Percentiles rank a stretch among this genome's conserved stretches.
These are phyloP conservation scores for Tulasnella sp. DNA, from an alignment of 768 basidiomycete genomes.

Conservation along the genomic window DNA sequence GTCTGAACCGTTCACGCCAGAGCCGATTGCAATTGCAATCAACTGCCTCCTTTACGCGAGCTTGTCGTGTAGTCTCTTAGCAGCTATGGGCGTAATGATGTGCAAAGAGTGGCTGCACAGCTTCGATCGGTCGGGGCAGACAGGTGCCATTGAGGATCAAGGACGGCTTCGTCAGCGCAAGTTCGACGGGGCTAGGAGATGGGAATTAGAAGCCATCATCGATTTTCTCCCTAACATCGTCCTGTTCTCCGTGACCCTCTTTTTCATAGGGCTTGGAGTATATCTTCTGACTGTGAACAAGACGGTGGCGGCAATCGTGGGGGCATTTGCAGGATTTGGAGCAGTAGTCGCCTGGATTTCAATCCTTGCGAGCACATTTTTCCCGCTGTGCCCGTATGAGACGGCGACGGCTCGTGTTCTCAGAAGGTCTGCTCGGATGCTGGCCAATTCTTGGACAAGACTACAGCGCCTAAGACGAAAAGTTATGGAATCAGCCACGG, in stretches of 20 bases:
- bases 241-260: conserved; percentile 8
- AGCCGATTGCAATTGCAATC: neutral
- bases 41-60: conserved; percentile 24
- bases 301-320: conserved; percentile 6
- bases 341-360: neutral
- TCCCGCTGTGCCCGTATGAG: neutral
- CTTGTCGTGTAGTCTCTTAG: conserved; percentile 13
- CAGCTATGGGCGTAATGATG: conserved; percentile 14
- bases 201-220: conserved; percentile 6
- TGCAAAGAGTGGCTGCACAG: conserved; percentile 27
- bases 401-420: neutral
- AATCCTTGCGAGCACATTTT: neutral
- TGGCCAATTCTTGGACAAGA: neutral
- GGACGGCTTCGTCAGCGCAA: neutral
- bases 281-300: neutral
- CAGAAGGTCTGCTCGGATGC: neutral
- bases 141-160: neutral
- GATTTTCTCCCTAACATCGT: conserved; percentile 14
- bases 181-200: neutral
- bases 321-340: conserved; percentile 2
- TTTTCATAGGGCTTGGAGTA: neutral
- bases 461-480: neutral
- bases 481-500: neutral
- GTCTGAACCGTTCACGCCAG: neutral
- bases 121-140: conserved; percentile 16